These are phyloP conservation scores for Globisporangium sylvaticum DNA, from an alignment of 352 stramenopile genomes.

Conservation along the genomic window DNA sequence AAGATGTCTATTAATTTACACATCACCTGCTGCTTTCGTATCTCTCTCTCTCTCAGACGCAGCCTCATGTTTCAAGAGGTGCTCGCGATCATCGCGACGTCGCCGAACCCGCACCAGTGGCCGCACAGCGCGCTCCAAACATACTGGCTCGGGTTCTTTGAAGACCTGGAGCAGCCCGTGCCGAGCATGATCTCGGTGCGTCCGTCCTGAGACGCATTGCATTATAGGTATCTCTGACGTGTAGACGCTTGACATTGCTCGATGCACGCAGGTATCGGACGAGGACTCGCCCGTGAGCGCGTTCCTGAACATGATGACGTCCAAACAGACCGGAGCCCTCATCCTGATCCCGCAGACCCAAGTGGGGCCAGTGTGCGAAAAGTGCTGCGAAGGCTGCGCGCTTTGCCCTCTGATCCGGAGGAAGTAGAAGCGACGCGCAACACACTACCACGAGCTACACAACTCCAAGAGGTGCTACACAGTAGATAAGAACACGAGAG, in stretches of 20 bases:
- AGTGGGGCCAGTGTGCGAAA: slow-evolving; percentile 62
- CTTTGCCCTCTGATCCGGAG: slow-evolving; percentile 29
- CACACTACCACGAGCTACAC: neutral
- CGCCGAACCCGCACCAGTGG: slow-evolving; percentile 62
- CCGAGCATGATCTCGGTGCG: slow-evolving; percentile 45
- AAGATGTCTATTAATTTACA: too few species aligned
- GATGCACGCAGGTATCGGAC: slow-evolving; percentile 25
- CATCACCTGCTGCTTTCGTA: neutral
- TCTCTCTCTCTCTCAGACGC: slow-evolving; percentile 21
- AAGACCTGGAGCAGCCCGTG: slow-evolving; percentile 30
- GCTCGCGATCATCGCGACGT: slow-evolving; percentile 51
- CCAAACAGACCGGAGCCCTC: slow-evolving; percentile 62
- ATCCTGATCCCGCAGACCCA: slow-evolving; percentile 80
- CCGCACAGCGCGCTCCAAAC: slow-evolving; percentile 59
- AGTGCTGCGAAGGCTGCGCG: slow-evolving; percentile 59
- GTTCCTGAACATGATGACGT: slow-evolving; percentile 69
- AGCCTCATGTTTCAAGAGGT: slow-evolving; percentile 78
- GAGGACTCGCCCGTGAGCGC: slow-evolving; percentile 46
- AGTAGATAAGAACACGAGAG: neutral
- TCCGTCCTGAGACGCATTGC: neutral
- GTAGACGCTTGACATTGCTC: neutral
- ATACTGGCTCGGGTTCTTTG: slow-evolving; percentile 75
- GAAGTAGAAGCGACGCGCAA: slow-evolving; percentile 1
- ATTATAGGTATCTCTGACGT: neutral
- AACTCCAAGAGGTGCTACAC: neutral